Evolutionary conservation across 2,329 filamentous ascomycete species (phyloP).

Genomic region (Ophiostoma pallidulum): DNA sequence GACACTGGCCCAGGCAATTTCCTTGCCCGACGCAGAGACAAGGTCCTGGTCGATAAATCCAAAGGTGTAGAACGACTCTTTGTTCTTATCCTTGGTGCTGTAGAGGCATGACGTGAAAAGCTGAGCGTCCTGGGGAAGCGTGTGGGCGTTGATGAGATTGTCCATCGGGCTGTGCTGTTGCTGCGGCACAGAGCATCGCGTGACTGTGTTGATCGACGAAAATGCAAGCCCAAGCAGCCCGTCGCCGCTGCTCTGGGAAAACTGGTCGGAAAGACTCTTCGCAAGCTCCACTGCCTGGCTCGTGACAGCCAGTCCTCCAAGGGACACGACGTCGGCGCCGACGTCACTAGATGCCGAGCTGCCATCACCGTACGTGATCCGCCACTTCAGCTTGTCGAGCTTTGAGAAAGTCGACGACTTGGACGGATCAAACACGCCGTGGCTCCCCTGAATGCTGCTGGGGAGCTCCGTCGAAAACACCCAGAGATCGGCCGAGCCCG

Average conservation of each 20-base stretch:
- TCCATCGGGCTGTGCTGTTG: conserved; percentile 54
- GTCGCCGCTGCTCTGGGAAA: conserved; percentile 46
- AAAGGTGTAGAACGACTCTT: conserved; percentile 60
- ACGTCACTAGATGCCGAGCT: conserved; percentile 58
- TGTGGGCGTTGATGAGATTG: conserved; percentile 51
- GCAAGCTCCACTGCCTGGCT: conserved; percentile 58
- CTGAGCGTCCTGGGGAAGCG: conserved; percentile 38
- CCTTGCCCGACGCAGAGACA: conserved; percentile 41
- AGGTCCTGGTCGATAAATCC: conserved; percentile 60
- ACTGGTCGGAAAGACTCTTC: conserved; percentile 46
- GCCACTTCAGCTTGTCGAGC: conserved; percentile 43
- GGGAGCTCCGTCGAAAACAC: conserved; percentile 45
- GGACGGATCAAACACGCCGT: conserved; percentile 49
- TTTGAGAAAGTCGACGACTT: conserved; percentile 53
- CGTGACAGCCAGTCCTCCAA: conserved; percentile 53
- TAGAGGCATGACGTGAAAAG: conserved; percentile 59
- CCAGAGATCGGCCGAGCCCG: conserved; percentile 62
- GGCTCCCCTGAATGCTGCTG: conserved; percentile 28
- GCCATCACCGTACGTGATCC: conserved; percentile 59
- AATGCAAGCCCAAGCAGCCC: conserved; percentile 60
- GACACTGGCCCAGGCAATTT: conserved; percentile 48
- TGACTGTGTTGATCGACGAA: conserved; percentile 53
- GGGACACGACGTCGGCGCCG: conserved; percentile 50
- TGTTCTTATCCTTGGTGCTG: conserved; percentile 40
- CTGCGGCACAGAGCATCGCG: conserved; percentile 19